A percentile compares a stretch with the other conserved stretches of the same genome.
Conservation (phyloP, 306 rosid genomes). For the Cajanus cajan region DNA sequence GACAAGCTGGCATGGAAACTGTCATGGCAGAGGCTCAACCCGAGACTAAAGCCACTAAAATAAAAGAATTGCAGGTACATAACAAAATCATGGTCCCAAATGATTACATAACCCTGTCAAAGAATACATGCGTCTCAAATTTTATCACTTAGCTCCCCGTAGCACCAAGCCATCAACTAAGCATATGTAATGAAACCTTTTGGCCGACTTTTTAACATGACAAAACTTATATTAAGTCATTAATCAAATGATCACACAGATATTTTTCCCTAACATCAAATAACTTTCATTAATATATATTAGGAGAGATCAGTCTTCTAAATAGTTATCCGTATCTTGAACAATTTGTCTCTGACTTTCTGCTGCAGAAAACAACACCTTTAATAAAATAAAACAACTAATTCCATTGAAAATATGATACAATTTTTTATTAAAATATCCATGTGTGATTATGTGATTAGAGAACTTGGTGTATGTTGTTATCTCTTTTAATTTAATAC, state of each 20-base stretch:
- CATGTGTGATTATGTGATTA: not conserved
- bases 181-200: not conserved
- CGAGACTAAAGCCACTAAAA: constrained; percentile 59
- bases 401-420: not conserved
- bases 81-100: not conserved
- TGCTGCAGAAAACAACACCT: no score
- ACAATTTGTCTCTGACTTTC: no score
- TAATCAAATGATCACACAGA: not conserved
- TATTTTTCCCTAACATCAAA: not conserved
- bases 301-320: no score
- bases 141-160: not conserved
- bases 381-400: no score
- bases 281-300: not conserved
- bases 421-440: not conserved
- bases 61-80: constrained; percentile 71
- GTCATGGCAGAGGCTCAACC: constrained; percentile 83
- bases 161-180: not conserved
- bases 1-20: constrained; percentile 68
- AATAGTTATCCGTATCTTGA: no score
- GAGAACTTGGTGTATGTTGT: not conserved
- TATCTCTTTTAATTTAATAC: not conserved
- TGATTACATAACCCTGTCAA: not conserved
- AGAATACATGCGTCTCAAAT: not conserved
- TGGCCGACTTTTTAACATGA: not conserved
- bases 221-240: not conserved